Evolutionary conservation across 225 moss, liverwort and hornwort genomes (phyloP).

Genomic region (Straminergon stramineum): DNA sequence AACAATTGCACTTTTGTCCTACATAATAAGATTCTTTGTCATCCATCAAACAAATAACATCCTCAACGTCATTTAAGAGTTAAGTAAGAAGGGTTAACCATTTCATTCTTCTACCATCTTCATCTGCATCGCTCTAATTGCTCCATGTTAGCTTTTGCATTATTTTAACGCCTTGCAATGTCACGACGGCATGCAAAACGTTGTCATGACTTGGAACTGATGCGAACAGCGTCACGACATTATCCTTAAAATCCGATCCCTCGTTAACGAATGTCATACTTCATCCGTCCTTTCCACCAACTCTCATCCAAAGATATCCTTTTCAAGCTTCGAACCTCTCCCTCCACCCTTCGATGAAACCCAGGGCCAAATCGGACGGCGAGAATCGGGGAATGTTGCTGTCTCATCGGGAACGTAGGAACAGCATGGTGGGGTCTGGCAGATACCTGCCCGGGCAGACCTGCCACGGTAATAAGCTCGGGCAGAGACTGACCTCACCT

Average conservation of each 20-base stretch:
- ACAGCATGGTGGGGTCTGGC: background rate
- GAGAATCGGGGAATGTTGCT: background rate
- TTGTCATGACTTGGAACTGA: background rate
- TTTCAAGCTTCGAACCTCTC: background rate
- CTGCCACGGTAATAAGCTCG: background rate
- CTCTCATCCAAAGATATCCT: background rate
- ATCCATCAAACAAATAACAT: no score
- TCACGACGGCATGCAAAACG: background rate
- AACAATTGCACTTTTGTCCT: no score
- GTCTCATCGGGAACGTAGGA: background rate
- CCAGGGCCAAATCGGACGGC: background rate
- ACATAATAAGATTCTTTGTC: no score
- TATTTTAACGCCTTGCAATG: background rate
- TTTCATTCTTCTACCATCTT: background rate
- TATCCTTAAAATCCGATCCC: background rate
- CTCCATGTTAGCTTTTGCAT: accelerated
- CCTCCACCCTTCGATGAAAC: background rate
- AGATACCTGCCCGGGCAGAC: background rate
- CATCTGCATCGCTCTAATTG: background rate
- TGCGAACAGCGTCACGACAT: background rate
- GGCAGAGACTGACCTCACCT: background rate
- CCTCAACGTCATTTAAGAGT: no score
- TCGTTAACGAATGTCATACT: background rate
- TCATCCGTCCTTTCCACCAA: background rate
- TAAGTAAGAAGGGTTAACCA: background rate